Conservation (phyloP, 306 rosid species). For the Lathyrus aphaca region DNA sequence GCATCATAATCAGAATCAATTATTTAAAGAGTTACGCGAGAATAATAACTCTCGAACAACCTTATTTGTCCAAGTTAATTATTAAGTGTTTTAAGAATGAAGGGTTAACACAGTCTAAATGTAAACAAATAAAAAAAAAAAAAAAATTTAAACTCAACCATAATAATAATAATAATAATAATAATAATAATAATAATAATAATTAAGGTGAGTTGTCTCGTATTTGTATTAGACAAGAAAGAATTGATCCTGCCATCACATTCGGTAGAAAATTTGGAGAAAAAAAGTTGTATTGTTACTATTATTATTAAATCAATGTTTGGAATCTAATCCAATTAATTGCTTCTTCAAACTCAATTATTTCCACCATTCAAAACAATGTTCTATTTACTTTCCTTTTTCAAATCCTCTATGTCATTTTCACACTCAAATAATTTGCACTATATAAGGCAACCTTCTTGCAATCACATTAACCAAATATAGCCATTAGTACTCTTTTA, state of each 20-base stretch:
- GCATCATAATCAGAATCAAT: no score
- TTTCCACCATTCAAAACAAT: constrained; percentile 30
- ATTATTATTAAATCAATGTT: neutral
- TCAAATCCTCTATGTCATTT: neutral
- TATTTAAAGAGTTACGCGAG: no score
- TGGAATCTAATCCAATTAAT: constrained; percentile 41
- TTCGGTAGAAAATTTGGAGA: constrained; percentile 12
- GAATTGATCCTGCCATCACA: constrained; percentile 55
- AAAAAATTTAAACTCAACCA: no score
- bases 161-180: no score
- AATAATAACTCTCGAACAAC: no score
- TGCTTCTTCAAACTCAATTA: constrained; percentile 30
- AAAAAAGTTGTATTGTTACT: neutral
- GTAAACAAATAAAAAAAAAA: no score
- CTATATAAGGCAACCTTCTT: constrained; percentile 41
- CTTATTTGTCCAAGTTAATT: no score
- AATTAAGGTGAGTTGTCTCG: constrained; percentile 18
- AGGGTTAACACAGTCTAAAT: no score
- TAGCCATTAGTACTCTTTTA: constrained; percentile 12
- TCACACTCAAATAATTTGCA: neutral
- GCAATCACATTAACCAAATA: constrained; percentile 20
- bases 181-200: no score
- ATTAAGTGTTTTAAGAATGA: no score
- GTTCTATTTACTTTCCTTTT: neutral
- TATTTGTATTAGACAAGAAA: neutral